Percentiles rank a stretch among this genome's conserved stretches.
Evolutionary conservation across 805 yeast genomes (phyloP).

Genomic region (Saccharomyces eubayanus): DNA sequence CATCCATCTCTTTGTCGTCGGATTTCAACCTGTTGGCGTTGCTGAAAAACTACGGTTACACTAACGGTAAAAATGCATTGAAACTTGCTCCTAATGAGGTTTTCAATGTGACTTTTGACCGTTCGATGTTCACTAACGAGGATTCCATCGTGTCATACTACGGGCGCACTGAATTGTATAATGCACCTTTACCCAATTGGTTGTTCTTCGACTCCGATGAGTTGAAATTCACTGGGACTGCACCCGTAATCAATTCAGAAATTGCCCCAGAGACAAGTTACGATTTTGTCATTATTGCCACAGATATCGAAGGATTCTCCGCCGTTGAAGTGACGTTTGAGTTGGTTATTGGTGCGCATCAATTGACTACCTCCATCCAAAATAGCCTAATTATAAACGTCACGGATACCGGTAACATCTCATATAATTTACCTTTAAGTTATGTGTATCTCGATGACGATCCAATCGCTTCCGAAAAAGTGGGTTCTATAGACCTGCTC

Average conservation of each 20-base stretch:
- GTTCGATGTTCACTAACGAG: constrained; percentile 49
- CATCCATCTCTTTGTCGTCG: constrained; percentile 41
- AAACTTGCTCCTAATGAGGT: constrained; percentile 62
- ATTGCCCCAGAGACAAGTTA: constrained; percentile 81
- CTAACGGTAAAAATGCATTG: constrained; percentile 68
- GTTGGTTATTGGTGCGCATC: constrained; percentile 82
- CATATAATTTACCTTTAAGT: constrained; percentile 52
- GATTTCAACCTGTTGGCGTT: constrained; percentile 36
- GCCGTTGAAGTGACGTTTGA: constrained; percentile 64
- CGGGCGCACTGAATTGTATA: constrained; percentile 63
- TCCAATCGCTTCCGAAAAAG: constrained; percentile 40
- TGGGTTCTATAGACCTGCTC: constrained; percentile 43
- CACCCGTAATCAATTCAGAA: constrained; percentile 76
- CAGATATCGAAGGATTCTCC: constrained; percentile 68
- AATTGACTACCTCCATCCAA: constrained; percentile 57
- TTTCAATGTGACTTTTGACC: constrained; percentile 58
- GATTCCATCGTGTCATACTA: constrained; percentile 52
- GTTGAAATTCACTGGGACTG: constrained; percentile 72
- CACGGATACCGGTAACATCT: constrained; percentile 49
- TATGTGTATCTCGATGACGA: constrained; percentile 58
- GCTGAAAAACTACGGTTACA: constrained; percentile 56
- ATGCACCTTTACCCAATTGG: constrained; percentile 92
- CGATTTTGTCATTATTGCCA: constrained; percentile 64
- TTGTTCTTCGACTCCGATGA: constrained; percentile 52
- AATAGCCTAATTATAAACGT: constrained; percentile 55